These are phyloP conservation scores for Bruguiera hainesii DNA, from an alignment of 441 rosid genomes.

Conservation along the genomic window DNA sequence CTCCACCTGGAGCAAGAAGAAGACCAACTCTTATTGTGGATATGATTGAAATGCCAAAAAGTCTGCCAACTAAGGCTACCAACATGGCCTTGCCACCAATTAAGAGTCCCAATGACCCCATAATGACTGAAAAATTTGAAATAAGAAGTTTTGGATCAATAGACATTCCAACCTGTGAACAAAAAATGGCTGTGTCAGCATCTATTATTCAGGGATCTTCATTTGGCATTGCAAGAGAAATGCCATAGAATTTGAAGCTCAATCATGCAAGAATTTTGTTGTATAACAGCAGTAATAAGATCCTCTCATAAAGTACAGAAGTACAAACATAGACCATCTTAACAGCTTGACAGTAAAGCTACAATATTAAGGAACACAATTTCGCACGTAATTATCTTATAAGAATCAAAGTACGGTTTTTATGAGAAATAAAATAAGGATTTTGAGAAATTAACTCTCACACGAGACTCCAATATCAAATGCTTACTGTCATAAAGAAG, in stretches of 20 bases:
- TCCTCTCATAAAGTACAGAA: background rate
- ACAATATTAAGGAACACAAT: background rate
- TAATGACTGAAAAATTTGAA: slow-evolving; percentile 81
- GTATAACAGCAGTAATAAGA: background rate
- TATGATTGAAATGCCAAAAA: slow-evolving; percentile 85
- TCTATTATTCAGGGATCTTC: slow-evolving; percentile 16
- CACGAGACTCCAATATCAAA: background rate
- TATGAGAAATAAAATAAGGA: background rate
- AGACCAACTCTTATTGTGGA: slow-evolving; percentile 91
- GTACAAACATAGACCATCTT: background rate
- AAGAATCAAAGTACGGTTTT: background rate
- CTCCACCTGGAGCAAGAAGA: slow-evolving; percentile 99
- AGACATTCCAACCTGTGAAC: slow-evolving; percentile 97
- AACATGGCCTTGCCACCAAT: slow-evolving; percentile 85
- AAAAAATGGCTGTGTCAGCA: slow-evolving; percentile 27
- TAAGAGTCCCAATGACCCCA: slow-evolving; percentile 77
- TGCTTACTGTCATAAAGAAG: slow-evolving; percentile 96
- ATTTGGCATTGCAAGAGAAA: slow-evolving; percentile 18
- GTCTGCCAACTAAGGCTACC: slow-evolving; percentile 69
- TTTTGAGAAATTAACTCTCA: background rate
- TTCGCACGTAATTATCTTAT: background rate
- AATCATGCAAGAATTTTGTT: slow-evolving; percentile 1
- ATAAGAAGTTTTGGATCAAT: slow-evolving; percentile 95
- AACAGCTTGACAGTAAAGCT: slow-evolving; percentile 10
- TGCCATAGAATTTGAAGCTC: slow-evolving; percentile 1